Evolutionary conservation across 805 yeast genomes (phyloP).

Genomic region (Hanseniaspora occidentalis): DNA sequence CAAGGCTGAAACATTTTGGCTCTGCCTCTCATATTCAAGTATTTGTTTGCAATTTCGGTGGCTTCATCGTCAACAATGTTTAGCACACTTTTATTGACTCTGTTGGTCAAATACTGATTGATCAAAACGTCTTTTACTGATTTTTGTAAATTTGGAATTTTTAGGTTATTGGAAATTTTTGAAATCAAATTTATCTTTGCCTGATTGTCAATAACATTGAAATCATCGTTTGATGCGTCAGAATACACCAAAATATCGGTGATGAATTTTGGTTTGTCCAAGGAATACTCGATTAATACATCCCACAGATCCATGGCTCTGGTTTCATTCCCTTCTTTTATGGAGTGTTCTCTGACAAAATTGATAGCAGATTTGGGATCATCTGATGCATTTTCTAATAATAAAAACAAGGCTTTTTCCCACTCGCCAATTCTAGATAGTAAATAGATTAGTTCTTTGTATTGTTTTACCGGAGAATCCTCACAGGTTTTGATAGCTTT

Average conservation of each 20-base stretch:
- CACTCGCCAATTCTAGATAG: conserved; percentile 76
- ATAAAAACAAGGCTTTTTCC: conserved; percentile 59
- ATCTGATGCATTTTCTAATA: conserved; percentile 52
- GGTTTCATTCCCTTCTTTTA: background rate
- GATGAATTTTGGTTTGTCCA: conserved; percentile 64
- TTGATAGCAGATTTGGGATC: conserved; percentile 74
- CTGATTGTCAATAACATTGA: conserved; percentile 48
- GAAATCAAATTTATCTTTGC: conserved; percentile 31
- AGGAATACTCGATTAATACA: conserved; percentile 55
- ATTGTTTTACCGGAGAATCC: conserved; percentile 27
- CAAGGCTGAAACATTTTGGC: conserved; percentile 16
- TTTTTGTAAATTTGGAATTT: conserved; percentile 51
- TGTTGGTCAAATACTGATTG: conserved; percentile 44
- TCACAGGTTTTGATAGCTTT: conserved; percentile 59
- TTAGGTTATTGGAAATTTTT: conserved; percentile 47
- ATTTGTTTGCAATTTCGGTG: conserved; percentile 21
- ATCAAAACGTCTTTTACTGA: conserved; percentile 49
- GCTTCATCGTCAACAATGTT: conserved; percentile 44
- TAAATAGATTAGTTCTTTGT: conserved; percentile 67
- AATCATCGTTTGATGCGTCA: conserved; percentile 29
- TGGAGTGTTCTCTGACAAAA: conserved; percentile 43
- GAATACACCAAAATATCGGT: conserved; percentile 59
- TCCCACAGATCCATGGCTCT: conserved; percentile 54
- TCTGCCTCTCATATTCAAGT: conserved; percentile 20
- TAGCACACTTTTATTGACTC: conserved; percentile 43